Base-by-base conservation (phyloP, 176 grass and related monocot species). In the Musa itinerans region DNA sequence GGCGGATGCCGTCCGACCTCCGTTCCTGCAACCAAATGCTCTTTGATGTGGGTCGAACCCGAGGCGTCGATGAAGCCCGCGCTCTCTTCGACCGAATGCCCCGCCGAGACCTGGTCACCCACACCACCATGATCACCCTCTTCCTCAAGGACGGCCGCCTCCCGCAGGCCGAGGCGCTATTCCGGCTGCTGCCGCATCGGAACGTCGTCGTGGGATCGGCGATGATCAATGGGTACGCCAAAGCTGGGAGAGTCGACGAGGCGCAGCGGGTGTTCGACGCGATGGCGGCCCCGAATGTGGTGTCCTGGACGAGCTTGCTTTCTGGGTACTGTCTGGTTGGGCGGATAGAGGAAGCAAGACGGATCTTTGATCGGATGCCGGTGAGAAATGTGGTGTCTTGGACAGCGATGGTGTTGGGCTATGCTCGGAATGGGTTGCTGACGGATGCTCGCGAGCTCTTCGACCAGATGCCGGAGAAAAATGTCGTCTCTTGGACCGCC, bases 371-470 rank as follows among this genome's bases (percentile, higher is more conserved):
- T 53, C n/a, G 50, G 22, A 80, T 80, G 78, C 78, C 78, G 22
- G 69, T 27, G 34, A 80, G 69, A 50, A 80, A 80, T 73, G 57
- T 80, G 48, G 78, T 80, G 69, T 73, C 78, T 52, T 80, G 78
- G 78, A 80, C 78, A 8, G 73, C 78, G 9, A 73, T 80, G 68
- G 55, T 80, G 21, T 20, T 65, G 49, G 78, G 78, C 7, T 80
- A 80, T 13, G 78, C 78, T 19, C 54, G 78, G 48, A 73, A 10
- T 52, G 78, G 78, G 57, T 6, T 52, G 20, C 16, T 73, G 10
- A 15, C 21, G 22, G 69, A 73, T 22, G 78, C 78, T 11, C 68
- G 69, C 7, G n/a, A 73, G 56, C 69, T 80, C 8, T 80, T 80
- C 56, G 56, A 80, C 13, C 56, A 49, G 11, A 80, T 80, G 78